Evolutionary conservation across 805 yeast species (phyloP).

Genomic region (Metschnikowia similis): DNA sequence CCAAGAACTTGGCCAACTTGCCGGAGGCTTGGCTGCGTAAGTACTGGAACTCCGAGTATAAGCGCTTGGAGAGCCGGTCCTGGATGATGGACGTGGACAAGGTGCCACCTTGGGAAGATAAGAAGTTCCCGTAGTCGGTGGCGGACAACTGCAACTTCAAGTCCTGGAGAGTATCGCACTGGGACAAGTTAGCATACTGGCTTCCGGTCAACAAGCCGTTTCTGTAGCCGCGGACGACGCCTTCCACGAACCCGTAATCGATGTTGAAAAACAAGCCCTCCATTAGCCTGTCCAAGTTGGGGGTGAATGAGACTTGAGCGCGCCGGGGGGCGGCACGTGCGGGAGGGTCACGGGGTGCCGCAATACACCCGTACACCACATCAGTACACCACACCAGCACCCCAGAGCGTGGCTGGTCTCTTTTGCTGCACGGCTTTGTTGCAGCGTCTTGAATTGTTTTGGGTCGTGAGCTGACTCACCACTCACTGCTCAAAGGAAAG

Average conservation of each 20-base stretch:
- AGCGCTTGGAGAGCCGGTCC: slow-evolving; percentile 65
- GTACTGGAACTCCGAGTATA: slow-evolving; percentile 81
- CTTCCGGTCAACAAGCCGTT: slow-evolving; percentile 71
- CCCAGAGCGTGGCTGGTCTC: too few species aligned
- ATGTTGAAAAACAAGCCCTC: slow-evolving; percentile 92
- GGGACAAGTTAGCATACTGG: slow-evolving; percentile 89
- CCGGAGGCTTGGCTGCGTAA: slow-evolving; percentile 80
- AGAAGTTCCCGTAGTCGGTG: slow-evolving; percentile 91
- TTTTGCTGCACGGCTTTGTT: too few species aligned
- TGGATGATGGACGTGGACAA: slow-evolving; percentile 85
- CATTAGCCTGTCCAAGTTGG: slow-evolving; percentile 42
- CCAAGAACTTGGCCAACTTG: slow-evolving; percentile 77
- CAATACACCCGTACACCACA: neutral
- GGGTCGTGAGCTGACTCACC: too few species aligned
- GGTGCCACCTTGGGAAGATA: slow-evolving; percentile 78
- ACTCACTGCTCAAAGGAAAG: too few species aligned
- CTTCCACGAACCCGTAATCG: slow-evolving; percentile 89
- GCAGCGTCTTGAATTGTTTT: too few species aligned
- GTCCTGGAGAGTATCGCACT: slow-evolving; percentile 93
- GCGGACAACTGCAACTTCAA: slow-evolving; percentile 89
- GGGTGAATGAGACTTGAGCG: neutral
- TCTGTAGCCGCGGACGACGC: slow-evolving; percentile 90
- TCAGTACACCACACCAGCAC: neutral
- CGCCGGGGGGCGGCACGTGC: neutral
- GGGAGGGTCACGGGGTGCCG: neutral